Evolutionary conservation across 805 yeast species (phyloP), one percentile per base, ranked within the genome.

Genomic region (Starmerella khaoyaiensis): DNA sequence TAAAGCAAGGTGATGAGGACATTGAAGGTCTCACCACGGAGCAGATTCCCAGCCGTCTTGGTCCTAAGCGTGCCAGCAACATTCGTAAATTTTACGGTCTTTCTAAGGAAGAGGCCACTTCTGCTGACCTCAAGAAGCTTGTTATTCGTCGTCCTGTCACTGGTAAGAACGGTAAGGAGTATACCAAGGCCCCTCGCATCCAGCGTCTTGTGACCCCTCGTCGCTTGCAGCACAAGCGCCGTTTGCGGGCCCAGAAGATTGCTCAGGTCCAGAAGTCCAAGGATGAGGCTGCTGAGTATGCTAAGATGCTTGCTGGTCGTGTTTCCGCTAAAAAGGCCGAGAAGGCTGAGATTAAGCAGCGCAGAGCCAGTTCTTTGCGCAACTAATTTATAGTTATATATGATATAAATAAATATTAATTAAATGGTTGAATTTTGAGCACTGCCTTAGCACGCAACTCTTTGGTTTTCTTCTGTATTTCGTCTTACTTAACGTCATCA

Each of bases 1-100:
- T 80, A 69, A 90, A 90, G 78, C 93, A 82, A 72, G 98, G 98
- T 70, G 98, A 90, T 52, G 64, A 69, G 56, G 97, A 87, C 59
- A 81, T 90, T 55, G 94, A 71, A 60, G 98, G 98, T 68, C 74
- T 90, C 62, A 90, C 98, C 60, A 93, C 90, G 67, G 60, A 74
- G 61, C 76, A 86, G 64, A 78, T 79, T 62, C 95, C 98, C 72
- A 90, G 87, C 79, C 86, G 97, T 77, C 79, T 90, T 64, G 98
- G 98, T 64, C 98, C 98, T 71, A 90, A 90, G 93, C 84, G 98
- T 80, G 98, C 98, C 64, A 87, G 84, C 93, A 71, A 87, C 87
- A 90, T 90, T 70, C 86, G 97, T 80, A 87, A 90, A 72, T 90
- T 90, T 94, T 90, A 82, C 65, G 97, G 96, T 72, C 79, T 83